Conservation (phyloP, 2,329 filamentous ascomycete genomes). For the Cladophialophora carrionii region DNA sequence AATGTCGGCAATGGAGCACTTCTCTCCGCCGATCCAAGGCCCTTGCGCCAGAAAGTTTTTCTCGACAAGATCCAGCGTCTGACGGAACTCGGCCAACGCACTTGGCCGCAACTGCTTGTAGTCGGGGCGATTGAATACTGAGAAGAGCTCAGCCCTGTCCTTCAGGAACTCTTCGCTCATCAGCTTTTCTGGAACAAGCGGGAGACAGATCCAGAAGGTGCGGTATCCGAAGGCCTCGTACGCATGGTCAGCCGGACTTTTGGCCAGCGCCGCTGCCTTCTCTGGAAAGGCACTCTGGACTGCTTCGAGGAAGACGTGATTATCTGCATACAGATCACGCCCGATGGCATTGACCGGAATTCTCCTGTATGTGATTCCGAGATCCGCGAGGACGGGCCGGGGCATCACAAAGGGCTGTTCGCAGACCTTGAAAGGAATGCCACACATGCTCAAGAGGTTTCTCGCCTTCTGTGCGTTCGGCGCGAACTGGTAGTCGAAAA, state of each 20-base stretch:
- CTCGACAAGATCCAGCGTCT: slow-evolving; percentile 22
- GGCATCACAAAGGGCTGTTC: slow-evolving; percentile 24
- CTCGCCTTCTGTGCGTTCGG: slow-evolving; percentile 16
- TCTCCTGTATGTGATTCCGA: slow-evolving; percentile 27
- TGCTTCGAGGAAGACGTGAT: slow-evolving; percentile 23
- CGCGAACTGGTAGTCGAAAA: slow-evolving; percentile 27
- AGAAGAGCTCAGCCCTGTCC: slow-evolving; percentile 22
- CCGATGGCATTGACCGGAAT: slow-evolving; percentile 25
- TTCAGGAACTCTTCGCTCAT: slow-evolving; percentile 24
- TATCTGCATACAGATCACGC: slow-evolving; percentile 28
- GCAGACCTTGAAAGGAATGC: slow-evolving; percentile 18
- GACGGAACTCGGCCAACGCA: slow-evolving; percentile 15
- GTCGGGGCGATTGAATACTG: slow-evolving; percentile 20
- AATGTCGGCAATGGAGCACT: slow-evolving; percentile 14
- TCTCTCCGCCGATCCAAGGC: slow-evolving; percentile 17
- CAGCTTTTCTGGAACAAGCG: slow-evolving; percentile 18
- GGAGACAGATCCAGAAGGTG: slow-evolving; percentile 25
- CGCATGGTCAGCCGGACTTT: slow-evolving; percentile 24
- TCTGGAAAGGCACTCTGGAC: slow-evolving; percentile 21
- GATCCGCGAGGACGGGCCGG: slow-evolving; percentile 20
- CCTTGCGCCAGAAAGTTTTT: slow-evolving; percentile 21
- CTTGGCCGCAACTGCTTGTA: slow-evolving; percentile 19
- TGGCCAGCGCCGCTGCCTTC: slow-evolving; percentile 11
- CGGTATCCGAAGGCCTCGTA: slow-evolving; percentile 27
- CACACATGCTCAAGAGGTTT: slow-evolving; percentile 16